Evolutionary conservation across 306 rosid species (phyloP), one percentile per base, ranked within the genome.

Genomic region (Alnus glutinosa): DNA sequence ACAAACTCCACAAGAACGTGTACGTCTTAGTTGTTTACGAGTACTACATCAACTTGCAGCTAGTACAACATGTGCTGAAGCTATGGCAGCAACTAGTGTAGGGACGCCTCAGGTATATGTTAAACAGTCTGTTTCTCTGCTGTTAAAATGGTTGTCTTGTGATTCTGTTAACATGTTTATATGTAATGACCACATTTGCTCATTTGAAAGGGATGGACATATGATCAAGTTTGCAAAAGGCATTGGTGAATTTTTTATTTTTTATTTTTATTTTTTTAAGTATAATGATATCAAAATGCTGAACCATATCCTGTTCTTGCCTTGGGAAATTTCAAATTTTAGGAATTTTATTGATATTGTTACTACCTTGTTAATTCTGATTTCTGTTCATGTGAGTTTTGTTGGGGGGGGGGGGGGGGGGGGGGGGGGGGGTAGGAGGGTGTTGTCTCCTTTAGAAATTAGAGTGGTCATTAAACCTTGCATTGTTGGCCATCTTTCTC

Each of bases 31-130:
- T 79, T 95, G 99, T 83, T 86, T 95, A 83, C 98, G 99, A 16
- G 97, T 95, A 77, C 89, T 95, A 75, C 99, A 95, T 91, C 99
- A 95, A 81, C 92, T 95, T 78, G 99, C 99, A 44, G 99, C 93
- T 79, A 95, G 99, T 83, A 95, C 99, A 78, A 93, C 83, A 1
- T 95, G 99, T 82, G 99, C 99, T 71, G 99, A 95, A 89, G 98
- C 99, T 73, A 95, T 95, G 99, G 99, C 99, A 59, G 99, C 99
- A 80, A 95, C 99, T 77, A 95, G 99, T 84, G 96, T 77, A 1
- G 99, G 99, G 84, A 85, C 96, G 55, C 99, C 99, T 79, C 99
- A 93, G 99, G 99, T 95, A 80, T 75, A 66, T 81, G 75, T 62
- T 49, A 57, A 36, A 39, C 30, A 8, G 7, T 18, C 2, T 39